Percentiles rank a stretch among this genome's conserved stretches.
Evolutionary conservation across 1,284 basidiomycete genomes (phyloP).

Genomic region (Schizophyllum commune): DNA sequence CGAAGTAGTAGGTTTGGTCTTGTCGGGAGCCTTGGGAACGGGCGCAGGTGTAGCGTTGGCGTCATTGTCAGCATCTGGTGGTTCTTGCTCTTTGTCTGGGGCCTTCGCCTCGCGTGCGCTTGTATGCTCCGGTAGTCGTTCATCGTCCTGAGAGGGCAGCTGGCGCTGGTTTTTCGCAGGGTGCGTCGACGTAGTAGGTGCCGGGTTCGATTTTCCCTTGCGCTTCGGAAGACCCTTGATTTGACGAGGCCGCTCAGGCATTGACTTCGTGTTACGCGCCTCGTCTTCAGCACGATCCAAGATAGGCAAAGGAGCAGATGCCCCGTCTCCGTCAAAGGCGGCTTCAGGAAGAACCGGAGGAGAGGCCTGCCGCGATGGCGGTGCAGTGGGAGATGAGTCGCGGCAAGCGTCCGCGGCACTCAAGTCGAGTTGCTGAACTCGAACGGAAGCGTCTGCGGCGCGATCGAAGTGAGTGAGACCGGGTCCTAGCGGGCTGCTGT

Average conservation of each 20-base stretch:
- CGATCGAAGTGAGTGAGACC: background rate
- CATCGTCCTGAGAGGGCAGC: background rate
- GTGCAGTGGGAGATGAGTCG: too few relatives aligned
- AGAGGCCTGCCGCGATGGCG: too few relatives aligned
- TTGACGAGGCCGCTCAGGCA: background rate
- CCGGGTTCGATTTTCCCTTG: background rate
- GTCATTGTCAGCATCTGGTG: background rate
- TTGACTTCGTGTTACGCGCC: too few relatives aligned
- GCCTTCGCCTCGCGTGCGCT: too few relatives aligned
- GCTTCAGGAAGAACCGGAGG: too few relatives aligned
- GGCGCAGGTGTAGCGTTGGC: background rate
- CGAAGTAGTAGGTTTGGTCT: background rate
- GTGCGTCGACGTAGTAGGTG: too few relatives aligned
- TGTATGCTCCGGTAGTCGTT: background rate
- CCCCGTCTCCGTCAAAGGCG: too few relatives aligned
- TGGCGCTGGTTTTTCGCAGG: background rate
- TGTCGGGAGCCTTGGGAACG: background rate
- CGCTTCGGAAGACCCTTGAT: background rate
- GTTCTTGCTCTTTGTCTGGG: too few relatives aligned
- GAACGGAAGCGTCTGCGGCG: background rate
- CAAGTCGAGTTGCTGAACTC: background rate
- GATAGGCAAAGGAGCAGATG: too few relatives aligned
- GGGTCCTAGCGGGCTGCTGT: background rate
- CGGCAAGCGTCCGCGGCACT: too few relatives aligned
- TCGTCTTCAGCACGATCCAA: too few relatives aligned